Evolutionary conservation across 257 asterid genomes (phyloP).

Genomic region (Ocimum tenuiflorum): DNA sequence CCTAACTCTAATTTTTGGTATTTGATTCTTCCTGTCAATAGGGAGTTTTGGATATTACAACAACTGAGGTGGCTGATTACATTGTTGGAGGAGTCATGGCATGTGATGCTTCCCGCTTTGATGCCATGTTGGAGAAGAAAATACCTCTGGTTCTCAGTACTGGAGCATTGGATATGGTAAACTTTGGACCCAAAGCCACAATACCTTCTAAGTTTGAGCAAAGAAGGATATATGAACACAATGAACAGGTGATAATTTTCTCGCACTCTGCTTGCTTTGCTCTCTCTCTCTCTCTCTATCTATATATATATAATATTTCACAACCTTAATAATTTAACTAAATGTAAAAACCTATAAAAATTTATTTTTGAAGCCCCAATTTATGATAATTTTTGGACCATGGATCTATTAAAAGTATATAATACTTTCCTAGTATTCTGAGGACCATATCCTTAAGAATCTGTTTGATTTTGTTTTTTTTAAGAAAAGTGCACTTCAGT

Average conservation of each 20-base stretch:
- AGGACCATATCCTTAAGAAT: not conserved
- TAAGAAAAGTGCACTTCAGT: no score
- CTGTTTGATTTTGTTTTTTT: no score
- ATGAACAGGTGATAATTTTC: conserved; percentile 56
- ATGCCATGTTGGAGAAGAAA: conserved; percentile 70
- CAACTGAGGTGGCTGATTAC: conserved; percentile 92
- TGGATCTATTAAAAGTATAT: not conserved
- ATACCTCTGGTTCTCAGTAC: conserved; percentile 79
- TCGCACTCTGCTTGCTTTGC: not conserved
- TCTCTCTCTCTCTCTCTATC: conserved; percentile 6
- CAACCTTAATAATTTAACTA: not conserved
- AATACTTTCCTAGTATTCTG: not conserved
- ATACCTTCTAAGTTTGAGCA: conserved; percentile 62
- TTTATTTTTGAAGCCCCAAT: not conserved
- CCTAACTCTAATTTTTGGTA: not conserved
- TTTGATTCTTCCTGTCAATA: conserved; percentile 22
- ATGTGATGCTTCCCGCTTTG: conserved; percentile 77
- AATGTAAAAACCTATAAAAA: not conserved
- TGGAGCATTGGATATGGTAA: conserved; percentile 97
- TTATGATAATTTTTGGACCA: not conserved
- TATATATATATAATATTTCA: not conserved
- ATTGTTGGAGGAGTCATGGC: conserved; percentile 95
- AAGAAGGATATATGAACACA: conserved; percentile 69
- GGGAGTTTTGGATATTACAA: conserved; percentile 94
- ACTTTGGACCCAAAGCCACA: conserved; percentile 74